Conservation (phyloP, 176 grass and related monocot genomes). For the Oryza brachyantha region DNA sequence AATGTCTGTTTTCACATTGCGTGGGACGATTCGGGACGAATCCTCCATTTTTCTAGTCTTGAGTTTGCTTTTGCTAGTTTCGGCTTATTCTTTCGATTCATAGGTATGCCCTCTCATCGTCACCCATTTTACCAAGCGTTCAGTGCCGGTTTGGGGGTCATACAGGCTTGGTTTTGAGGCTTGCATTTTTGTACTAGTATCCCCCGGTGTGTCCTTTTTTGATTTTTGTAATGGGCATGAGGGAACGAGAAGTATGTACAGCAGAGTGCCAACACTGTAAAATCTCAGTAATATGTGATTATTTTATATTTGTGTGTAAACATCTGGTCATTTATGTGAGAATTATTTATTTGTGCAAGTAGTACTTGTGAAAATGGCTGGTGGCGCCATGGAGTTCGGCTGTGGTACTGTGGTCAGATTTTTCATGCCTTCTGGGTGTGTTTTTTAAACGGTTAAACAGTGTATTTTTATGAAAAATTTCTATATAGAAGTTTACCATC, state of each 20-base stretch:
- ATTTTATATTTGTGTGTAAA: slow-evolving; percentile 22
- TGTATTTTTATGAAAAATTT: no score
- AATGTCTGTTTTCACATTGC: slow-evolving; percentile 20
- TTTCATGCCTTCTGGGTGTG: no score
- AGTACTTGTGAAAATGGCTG: not conserved
- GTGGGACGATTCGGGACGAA: not conserved
- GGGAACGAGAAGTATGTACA: slow-evolving; percentile 52
- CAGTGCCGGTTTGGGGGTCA: slow-evolving; percentile 37
- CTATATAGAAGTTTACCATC: no score
- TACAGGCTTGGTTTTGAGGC: slow-evolving; percentile 53
- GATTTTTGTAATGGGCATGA: slow-evolving; percentile 25
- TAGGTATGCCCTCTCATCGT: slow-evolving; percentile 26
- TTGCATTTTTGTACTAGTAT: slow-evolving; percentile 40
- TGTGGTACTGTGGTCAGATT: no score
- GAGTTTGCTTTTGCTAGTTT: slow-evolving; percentile 47
- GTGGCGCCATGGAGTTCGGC: no score
- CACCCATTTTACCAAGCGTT: slow-evolving; percentile 14
- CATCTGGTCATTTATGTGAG: not conserved
- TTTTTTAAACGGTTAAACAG: no score
- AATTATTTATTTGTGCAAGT: not conserved
- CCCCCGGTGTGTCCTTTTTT: slow-evolving; percentile 25
- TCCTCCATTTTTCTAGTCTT: slow-evolving; percentile 17
- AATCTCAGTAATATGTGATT: slow-evolving; percentile 25
- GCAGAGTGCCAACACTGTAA: slow-evolving; percentile 40
- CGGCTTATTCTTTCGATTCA: slow-evolving; percentile 40